phyloP scores from a whole-genome alignment of 179 eudicot species.

The Beta lomatogona region DNA sequence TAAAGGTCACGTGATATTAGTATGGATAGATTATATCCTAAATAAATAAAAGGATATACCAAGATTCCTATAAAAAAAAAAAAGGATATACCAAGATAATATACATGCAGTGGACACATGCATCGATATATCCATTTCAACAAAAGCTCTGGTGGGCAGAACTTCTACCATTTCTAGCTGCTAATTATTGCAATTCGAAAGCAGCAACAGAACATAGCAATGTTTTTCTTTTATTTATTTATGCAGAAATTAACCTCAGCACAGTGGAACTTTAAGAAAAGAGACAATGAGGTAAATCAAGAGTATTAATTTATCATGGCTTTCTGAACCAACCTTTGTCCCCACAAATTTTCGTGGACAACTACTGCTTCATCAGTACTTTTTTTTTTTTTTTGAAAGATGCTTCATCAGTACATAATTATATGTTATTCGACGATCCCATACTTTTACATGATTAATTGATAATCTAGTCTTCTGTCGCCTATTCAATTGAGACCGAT shows the following conservation, averaged over 20 bases:
- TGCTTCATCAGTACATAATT: not conserved
- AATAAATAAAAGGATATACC: not conserved
- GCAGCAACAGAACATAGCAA: conserved; percentile 15
- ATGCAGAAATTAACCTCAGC: not conserved
- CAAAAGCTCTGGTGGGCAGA: conserved; percentile 22
- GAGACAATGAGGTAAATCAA: conserved; percentile 27
- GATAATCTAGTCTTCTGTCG: not conserved
- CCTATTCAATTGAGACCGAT: too few species aligned
- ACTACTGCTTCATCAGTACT: not conserved
- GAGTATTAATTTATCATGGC: conserved; percentile 28
- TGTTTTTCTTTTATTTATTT: not conserved
- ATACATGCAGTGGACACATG: conserved; percentile 21
- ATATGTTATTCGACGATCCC: not conserved
- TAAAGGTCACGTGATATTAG: too few species aligned
- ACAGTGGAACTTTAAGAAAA: conserved; percentile 1
- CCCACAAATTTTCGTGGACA: conserved; percentile 20
- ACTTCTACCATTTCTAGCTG: conserved; percentile 18
- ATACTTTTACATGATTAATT: not conserved
- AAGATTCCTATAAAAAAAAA: too few species aligned
- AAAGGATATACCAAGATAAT: not conserved
- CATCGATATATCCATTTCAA: conserved; percentile 17
- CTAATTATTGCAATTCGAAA: conserved; percentile 19
- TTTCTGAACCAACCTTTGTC: conserved; percentile 31
- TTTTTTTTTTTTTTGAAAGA: too few species aligned
- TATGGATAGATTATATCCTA: too few species aligned